Conservation (phyloP, 2,329 filamentous ascomycete species). For the Pestalotiopsis sp. region DNA sequence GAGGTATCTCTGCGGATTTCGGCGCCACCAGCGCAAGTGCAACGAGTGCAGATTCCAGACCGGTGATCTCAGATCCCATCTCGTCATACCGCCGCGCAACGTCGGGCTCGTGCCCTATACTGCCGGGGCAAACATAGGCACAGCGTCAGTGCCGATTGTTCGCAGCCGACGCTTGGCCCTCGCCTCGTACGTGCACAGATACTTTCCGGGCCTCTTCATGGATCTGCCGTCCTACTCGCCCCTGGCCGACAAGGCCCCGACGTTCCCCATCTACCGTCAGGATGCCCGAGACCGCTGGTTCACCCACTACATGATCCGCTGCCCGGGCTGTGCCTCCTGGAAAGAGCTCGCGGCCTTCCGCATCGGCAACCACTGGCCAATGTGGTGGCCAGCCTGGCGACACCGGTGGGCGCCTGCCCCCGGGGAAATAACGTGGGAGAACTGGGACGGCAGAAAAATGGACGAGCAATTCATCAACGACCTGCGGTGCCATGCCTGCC, state of each 20-base stretch:
- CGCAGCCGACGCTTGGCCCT: constrained; percentile 10
- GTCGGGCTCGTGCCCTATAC: not conserved
- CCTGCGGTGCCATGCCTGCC: not conserved
- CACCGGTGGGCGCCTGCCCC: not conserved
- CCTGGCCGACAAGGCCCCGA: not conserved
- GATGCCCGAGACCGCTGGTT: not conserved
- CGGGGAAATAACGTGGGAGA: not conserved
- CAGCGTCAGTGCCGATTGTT: not conserved
- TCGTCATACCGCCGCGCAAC: not conserved
- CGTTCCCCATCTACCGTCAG: constrained; percentile 5
- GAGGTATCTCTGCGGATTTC: constrained; percentile 6
- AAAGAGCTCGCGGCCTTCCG: constrained; percentile 13
- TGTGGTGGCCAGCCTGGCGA: constrained; percentile 7
- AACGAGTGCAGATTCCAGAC: constrained; percentile 15
- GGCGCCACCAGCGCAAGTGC: constrained; percentile 14
- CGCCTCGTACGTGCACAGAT: constrained; percentile 3
- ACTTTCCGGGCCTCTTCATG: constrained; percentile 9
- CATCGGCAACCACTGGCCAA: constrained; percentile 1
- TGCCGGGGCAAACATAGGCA: constrained; percentile 2
- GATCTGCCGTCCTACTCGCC: not conserved
- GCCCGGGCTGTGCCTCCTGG: constrained; percentile 12
- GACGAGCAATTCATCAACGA: not conserved
- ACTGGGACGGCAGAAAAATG: not conserved
- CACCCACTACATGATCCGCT: constrained; percentile 17
- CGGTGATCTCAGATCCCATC: constrained; percentile 9